Percentiles rank a stretch among this genome's conserved stretches.
phyloP scores from a whole-genome alignment of 2,329 filamentous ascomycete species.

The Metarhizium guizhouense region DNA sequence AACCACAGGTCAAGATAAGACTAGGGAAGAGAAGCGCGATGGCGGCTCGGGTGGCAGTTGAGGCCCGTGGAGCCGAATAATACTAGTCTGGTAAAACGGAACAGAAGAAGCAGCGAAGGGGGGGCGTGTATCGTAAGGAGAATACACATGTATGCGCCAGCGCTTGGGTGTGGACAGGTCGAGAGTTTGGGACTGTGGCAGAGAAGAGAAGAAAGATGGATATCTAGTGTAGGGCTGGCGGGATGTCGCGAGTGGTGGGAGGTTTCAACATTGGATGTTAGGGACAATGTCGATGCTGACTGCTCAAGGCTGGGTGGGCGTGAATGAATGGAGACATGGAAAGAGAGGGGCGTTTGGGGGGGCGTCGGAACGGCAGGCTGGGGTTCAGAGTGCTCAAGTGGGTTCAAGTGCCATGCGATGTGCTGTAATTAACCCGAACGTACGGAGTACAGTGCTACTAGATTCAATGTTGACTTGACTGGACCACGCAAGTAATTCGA shows the following conservation, averaged over 20 bases:
- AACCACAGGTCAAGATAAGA: not conserved
- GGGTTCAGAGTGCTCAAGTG: not conserved
- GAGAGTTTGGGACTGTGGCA: not conserved
- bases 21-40: not conserved
- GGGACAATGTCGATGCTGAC: not conserved
- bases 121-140: not conserved
- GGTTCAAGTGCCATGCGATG: not conserved
- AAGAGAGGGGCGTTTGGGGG: not conserved
- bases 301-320: no score
- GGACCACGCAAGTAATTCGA: no score
- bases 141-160: conserved; percentile 1
- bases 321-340: no score
- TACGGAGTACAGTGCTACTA: no score
- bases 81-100: not conserved
- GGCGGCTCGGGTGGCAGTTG: not conserved
- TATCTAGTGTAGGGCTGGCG: conserved; percentile 1
- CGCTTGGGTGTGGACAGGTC: not conserved
- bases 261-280: not conserved
- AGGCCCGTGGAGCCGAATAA: not conserved
- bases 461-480: no score
- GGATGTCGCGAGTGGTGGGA: conserved; percentile 2
- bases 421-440: not conserved
- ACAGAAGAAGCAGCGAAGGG: not conserved
- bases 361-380: not conserved
- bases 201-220: not conserved